These are phyloP conservation scores for Neurospora sp. DNA, from an alignment of 495 filamentous ascomycete genomes.

Conservation along the genomic window DNA sequence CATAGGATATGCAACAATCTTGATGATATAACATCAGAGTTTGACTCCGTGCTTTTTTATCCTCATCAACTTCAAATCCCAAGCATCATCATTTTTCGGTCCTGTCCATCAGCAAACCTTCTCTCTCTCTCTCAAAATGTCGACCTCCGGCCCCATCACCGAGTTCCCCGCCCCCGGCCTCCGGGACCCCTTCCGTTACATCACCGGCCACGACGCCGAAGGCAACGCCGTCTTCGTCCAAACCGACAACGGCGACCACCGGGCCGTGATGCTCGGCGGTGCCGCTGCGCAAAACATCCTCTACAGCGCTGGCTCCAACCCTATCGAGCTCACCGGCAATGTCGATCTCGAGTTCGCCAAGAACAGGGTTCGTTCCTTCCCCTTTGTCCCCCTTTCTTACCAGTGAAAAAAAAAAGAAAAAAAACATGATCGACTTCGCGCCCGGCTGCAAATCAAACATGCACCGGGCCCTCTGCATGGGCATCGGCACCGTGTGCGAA, in stretches of 20 bases:
- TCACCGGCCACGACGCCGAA: not conserved
- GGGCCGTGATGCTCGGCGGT: not conserved
- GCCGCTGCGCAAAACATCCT: not conserved
- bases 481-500: slow-evolving; percentile 52
- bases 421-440: not conserved
- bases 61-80: not conserved
- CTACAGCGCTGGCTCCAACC: not conserved
- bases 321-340: not conserved
- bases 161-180: not conserved
- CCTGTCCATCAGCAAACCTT: not conserved
- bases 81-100: not conserved
- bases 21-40: not conserved
- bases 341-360: not conserved
- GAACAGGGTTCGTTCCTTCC: not conserved
- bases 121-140: not conserved
- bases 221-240: not conserved
- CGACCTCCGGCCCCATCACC: not conserved
- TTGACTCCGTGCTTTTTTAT: not conserved
- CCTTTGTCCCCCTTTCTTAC: not conserved
- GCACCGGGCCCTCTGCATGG: slow-evolving; percentile 49
- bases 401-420: too few relatives aligned
- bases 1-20: not conserved
- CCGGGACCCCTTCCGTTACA: not conserved
- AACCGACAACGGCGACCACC: not conserved
- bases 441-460: slow-evolving; percentile 23